These are phyloP conservation scores for Nemania abortiva DNA, from an alignment of 2,329 filamentous ascomycete genomes.

Conservation along the genomic window DNA sequence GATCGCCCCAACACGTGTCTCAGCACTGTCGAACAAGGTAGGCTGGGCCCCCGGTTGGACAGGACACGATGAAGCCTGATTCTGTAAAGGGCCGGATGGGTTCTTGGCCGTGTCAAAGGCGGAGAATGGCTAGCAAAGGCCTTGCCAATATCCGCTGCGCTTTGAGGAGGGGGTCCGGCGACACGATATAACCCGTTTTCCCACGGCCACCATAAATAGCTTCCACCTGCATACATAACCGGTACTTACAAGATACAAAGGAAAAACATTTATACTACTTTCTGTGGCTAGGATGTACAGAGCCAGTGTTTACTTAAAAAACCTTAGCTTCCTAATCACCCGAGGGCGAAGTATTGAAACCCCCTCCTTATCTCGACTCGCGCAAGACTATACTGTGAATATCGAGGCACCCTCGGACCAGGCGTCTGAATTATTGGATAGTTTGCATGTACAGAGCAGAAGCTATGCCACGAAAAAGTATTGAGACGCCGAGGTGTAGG, in stretches of 20 bases:
- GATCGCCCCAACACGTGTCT: constrained; percentile 22
- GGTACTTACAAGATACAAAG: constrained; percentile 30
- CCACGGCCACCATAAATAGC: constrained; percentile 24
- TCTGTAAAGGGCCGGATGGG: constrained; percentile 4
- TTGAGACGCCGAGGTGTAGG: not conserved
- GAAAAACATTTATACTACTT: constrained; percentile 28
- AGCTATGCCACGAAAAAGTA: not conserved
- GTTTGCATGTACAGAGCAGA: not conserved
- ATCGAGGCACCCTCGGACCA: not conserved
- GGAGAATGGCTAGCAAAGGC: constrained; percentile 17
- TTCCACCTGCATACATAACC: not conserved
- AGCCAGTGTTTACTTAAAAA: not conserved
- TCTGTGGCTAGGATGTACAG: not conserved
- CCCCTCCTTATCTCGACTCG: not conserved
- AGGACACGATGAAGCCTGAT: not conserved
- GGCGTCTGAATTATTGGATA: not conserved
- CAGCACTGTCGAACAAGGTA: constrained; percentile 18
- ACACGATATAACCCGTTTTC: constrained; percentile 7
- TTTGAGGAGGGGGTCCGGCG: not conserved
- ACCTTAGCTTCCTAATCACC: not conserved
- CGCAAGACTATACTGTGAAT: not conserved
- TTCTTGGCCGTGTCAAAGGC: constrained; percentile 14
- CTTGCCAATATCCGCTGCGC: not conserved
- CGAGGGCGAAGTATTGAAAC: not conserved
- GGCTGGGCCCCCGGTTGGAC: constrained; percentile 10